Evolutionary conservation across 1,284 basidiomycete genomes (phyloP), one percentile per base, ranked within the genome.

Genomic region (Sparassis latifolia): DNA sequence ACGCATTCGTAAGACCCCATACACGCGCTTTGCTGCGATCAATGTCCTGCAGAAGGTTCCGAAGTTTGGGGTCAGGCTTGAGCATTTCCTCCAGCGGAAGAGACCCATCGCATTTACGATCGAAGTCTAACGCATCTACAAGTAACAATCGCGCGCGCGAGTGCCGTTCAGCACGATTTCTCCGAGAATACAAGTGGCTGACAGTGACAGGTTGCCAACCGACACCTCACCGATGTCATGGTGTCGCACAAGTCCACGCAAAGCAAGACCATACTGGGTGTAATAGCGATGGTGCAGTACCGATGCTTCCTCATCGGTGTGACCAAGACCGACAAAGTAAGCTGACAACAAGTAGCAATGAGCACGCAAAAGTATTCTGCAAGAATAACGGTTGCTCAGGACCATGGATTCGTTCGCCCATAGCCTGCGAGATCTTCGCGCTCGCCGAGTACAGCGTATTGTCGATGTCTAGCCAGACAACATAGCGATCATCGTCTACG

Each of bases 391-490:
- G 10, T n/a, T 30, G 43, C 40, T 20, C 27, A 30, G 50, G 57
- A 84, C 87, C 78, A 58, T 90, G 87, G 49, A 93, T 93, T 44
- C 82, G 80, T 55, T 84, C 69, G 12, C 82, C 82, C 90, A 94
- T 92, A n/a, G 75, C 81, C 55, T 88, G 79, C 4, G 86, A 84
- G 50, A 94, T 90, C 63, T 76, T 81, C 9, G 81, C 74, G 61
- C 78, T 85, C 1, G 86, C 79, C 12, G 86, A 87, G 67, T 92
- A 92, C 10, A 92, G 74, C 1, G 90, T 92, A 61, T 92, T 92
- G 68, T 93, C 91, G 55, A 93, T 90, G 64, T 93, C 91, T 52
- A 93, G 81, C 80, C 86, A 92, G 37, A 89, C 73, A 44, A 90
- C 70, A 52, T 64, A 65, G 27, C 80, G 75, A 51, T 82, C 76